Evolutionary conservation across 176 grass and related monocot species (phyloP).

Genomic region (Cocos nucifera): DNA sequence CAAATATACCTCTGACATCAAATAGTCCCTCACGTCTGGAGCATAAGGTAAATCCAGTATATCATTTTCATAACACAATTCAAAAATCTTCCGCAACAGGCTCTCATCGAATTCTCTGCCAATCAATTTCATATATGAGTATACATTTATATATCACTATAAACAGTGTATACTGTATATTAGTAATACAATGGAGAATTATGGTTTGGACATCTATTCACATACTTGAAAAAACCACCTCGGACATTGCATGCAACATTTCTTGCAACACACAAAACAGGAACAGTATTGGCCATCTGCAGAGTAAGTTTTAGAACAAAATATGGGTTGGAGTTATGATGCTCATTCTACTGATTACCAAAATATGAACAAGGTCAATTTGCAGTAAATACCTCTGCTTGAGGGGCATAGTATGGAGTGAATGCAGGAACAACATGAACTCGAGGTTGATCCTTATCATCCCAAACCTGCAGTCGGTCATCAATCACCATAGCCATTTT

Average conservation of each 20-base stretch:
- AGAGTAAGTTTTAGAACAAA: constrained; percentile 15
- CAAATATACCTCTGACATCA: constrained; percentile 55
- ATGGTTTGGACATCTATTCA: not conserved
- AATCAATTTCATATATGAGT: not conserved
- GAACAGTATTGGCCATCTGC: constrained; percentile 80
- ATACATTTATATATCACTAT: too few species aligned
- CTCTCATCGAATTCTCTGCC: constrained; percentile 89
- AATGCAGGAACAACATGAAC: constrained; percentile 97
- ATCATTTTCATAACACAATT: constrained; percentile 77
- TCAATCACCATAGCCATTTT: constrained; percentile 99
- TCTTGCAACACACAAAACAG: constrained; percentile 92
- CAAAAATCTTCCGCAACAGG: constrained; percentile 68
- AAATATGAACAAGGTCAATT: too few species aligned
- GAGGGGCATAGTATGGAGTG: constrained; percentile 88
- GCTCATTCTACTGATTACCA: too few species aligned
- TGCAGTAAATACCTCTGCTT: constrained; percentile 63
- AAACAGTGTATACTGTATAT: too few species aligned
- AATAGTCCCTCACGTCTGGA: constrained; percentile 87
- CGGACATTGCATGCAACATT: constrained; percentile 98
- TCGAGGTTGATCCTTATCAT: constrained; percentile 87
- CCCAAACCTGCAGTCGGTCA: constrained; percentile 87
- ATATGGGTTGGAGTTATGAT: not conserved
- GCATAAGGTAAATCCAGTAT: constrained; percentile 77
- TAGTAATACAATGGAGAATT: too few species aligned
- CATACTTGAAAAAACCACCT: constrained; percentile 95